Base-by-base conservation (phyloP, 345 rosid genomes). In the Microthlaspi erraticum region DNA sequence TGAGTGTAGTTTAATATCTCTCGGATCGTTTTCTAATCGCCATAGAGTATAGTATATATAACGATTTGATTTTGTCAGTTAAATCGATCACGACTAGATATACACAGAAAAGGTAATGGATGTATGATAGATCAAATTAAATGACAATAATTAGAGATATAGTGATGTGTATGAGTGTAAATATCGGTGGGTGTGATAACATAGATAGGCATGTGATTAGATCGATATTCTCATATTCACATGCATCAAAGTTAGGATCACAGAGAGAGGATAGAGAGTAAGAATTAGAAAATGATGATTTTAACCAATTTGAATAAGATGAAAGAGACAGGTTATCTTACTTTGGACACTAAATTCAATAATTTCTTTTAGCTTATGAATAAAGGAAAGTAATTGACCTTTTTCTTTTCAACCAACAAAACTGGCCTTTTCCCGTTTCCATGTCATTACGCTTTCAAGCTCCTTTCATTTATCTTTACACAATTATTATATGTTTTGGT, bases 371-470 rank as follows among this genome's bases (percentile, higher is more conserved):
- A 54, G 65, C 78, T 75, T 75, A 75, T 75, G 53, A 68, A 14
- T 68, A 68, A 75, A 68, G 74, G 74, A 54, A 75, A 68, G 32
- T 75, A 75, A 75, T 75, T 68, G 60, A 75, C 74, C 69, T 68
- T 55, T 75, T 61, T 54, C 74, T 54, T 75, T 75, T 68, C n/a
- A 61, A 68, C 59, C 79, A 68, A 68, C 70, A 75, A 75, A 68
- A 45, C 58, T 75, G 70, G 74, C 74, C 58, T 61, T 75, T 68
- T 68, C 70, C 67, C 67, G 74, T 75, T 68, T 75, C 18, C 50
- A 14, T 75, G 74, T 75, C 70, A 75, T 54, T 68, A 18, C 33
- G 20, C 70, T 68, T 75, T 75, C 49, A 66, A 66, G 23, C 48
- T 53, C 55, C 48, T 53, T 53, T 66, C 39, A 16, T 58, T 31